Conservation (phyloP, 2,329 filamentous ascomycete species). For the Aureobasidium subglaciale region DNA sequence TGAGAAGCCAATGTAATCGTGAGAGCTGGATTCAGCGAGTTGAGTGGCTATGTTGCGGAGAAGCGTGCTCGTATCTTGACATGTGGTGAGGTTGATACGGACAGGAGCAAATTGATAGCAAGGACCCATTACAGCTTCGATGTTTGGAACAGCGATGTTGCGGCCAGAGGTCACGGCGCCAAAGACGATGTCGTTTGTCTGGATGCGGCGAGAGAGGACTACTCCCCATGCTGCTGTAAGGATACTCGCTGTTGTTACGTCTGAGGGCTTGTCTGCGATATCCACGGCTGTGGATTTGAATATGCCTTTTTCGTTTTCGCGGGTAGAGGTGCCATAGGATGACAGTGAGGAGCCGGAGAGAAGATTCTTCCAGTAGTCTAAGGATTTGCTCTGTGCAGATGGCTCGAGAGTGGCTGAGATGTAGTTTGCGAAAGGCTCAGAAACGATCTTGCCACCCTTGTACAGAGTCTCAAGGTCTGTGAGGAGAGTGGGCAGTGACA, state of each 20-base stretch:
- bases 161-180: conserved; percentile 60
- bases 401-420: not conserved
- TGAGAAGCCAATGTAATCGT: conserved; percentile 32
- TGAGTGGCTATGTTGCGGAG: conserved; percentile 32
- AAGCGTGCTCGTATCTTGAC: conserved; percentile 36
- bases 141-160: conserved; percentile 46
- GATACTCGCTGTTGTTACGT: conserved; percentile 32
- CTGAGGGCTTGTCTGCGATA: conserved; percentile 7
- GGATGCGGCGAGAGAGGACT: conserved; percentile 46
- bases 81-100: conserved; percentile 47
- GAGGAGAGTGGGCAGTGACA: conserved; percentile 48
- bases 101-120: conserved; percentile 63
- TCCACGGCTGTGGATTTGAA: conserved; percentile 31
- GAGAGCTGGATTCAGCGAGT: conserved; percentile 26
- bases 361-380: conserved; percentile 55
- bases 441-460: not conserved
- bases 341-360: conserved; percentile 49
- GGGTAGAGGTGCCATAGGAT: conserved; percentile 9
- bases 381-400: not conserved
- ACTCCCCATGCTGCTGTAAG: conserved; percentile 54
- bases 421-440: conserved; percentile 7
- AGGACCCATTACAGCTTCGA: conserved; percentile 55
- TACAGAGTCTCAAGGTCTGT: conserved; percentile 45
- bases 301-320: conserved; percentile 23
- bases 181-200: conserved; percentile 48